Base-by-base conservation (phyloP, 352 stramenopile genomes). In the Phytophthora melonis region DNA sequence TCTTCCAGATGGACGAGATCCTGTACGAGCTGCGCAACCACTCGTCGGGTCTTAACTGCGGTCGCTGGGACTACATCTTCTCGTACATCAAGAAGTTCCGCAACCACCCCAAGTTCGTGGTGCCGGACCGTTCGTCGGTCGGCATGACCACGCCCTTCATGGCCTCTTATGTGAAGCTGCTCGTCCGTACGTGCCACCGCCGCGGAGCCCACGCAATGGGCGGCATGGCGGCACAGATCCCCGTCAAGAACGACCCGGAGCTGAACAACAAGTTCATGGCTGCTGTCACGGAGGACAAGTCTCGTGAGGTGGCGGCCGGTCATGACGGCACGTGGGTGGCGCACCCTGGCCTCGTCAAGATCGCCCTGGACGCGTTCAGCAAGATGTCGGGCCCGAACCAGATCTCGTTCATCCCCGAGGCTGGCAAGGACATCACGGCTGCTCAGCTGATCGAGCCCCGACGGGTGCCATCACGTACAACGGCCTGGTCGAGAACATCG, bases 21-120 rank as follows among this genome's bases (percentile, higher is more conserved):
- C 82, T 99, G 52, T 99, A 98, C 77, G 96, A 99, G 78, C 83
- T 99, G 55, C 91, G 93, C 39, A 87, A 98, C 64, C 97, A 99
- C 86, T 98, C 93, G 47, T 87, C 96, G 30, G 97, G 97, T n/a
- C 84, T 99, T 47, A 99, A 99, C 82, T 99, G 96, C 71, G 97
- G 97, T 30, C 93, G 97, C 59, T 99, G 96, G 96, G 97, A 99
- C 83, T 99, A 99, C 77, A 96, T 99, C 50, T 99, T 99, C 79
- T 98, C 92, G 36, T 99, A 98, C 83, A 99, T 99, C 74, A 99
- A 99, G 82, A 97, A 97, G 81, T 90, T 98, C 56, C 94, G 95
- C 73, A 92, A 93, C 74, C 93, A 98, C 75, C 45, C 72, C n/a
- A 83, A 96, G 79, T 98, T 97, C 65, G 86, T 99, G 36, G 88